Evolutionary conservation across 768 basidiomycete genomes (phyloP).

Genomic region (Omphalotus guepiniiformis): DNA sequence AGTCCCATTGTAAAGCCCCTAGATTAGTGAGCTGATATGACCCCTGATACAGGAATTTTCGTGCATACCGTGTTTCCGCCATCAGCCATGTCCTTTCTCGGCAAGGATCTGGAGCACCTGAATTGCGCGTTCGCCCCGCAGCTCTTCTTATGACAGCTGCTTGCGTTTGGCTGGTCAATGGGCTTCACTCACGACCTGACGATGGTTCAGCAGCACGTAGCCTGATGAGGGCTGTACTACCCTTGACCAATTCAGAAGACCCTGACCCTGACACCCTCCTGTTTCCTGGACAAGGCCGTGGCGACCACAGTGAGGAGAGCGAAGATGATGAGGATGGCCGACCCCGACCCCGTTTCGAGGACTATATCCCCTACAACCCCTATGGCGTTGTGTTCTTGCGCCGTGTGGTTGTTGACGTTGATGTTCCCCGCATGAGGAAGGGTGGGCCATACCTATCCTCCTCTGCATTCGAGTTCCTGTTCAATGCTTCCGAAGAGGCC

Average conservation of each 20-base stretch:
- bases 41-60: slow-evolving; percentile 17
- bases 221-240: slow-evolving; percentile 16
- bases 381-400: background rate
- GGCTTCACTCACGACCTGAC: slow-evolving; percentile 14
- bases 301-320: too few species aligned
- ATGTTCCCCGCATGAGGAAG: background rate
- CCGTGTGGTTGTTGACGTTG: background rate
- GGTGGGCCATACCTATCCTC: background rate
- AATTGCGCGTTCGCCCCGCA: background rate
- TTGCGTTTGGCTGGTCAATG: slow-evolving; percentile 13
- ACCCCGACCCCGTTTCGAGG: background rate
- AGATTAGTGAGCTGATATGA: too few species aligned
- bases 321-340: too few species aligned
- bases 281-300: background rate
- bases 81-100: slow-evolving; percentile 13
- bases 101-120: slow-evolving; percentile 11
- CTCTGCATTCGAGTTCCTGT: background rate
- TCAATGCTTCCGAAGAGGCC: background rate
- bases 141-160: slow-evolving; percentile 15
- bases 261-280: background rate
- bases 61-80: slow-evolving; percentile 16
- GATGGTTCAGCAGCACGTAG: slow-evolving; percentile 11
- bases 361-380: background rate
- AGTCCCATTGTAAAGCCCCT: too few species aligned
- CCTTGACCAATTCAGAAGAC: slow-evolving; percentile 15